Conservation (phyloP, 306 rosid species). For the Vicia villosa region DNA sequence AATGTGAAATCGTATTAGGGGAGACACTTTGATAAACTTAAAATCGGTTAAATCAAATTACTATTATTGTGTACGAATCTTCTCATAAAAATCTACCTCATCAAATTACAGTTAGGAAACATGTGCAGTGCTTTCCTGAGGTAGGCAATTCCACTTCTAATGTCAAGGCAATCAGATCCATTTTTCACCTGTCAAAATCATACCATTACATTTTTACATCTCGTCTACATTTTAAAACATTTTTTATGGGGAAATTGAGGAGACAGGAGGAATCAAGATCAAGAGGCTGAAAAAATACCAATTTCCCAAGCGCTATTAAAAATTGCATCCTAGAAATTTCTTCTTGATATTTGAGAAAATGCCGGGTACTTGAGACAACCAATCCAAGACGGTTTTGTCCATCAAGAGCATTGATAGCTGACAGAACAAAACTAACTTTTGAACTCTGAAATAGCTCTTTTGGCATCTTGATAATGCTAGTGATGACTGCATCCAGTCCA, state of each 20-base stretch:
- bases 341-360: constrained; percentile 58
- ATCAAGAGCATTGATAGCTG: constrained; percentile 83
- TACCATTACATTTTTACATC: neutral
- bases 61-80: neutral
- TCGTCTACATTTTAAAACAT: neutral
- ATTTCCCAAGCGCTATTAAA: constrained; percentile 80
- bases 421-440: constrained; percentile 68
- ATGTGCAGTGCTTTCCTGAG: constrained; percentile 81
- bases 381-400: constrained; percentile 56
- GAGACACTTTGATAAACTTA: neutral
- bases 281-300: constrained; percentile 53
- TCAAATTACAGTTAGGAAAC: constrained; percentile 72
- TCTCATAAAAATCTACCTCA: constrained; percentile 56
- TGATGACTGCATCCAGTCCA: constrained; percentile 71
- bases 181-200: constrained; percentile 62
- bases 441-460: constrained; percentile 70
- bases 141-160: constrained; percentile 68
- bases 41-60: neutral
- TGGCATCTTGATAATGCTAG: constrained; percentile 73
- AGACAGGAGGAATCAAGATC: constrained; percentile 18
- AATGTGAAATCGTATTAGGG: neutral
- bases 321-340: constrained; percentile 76
- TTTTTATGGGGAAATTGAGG: neutral
- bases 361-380: constrained; percentile 59
- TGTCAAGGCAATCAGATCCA: constrained; percentile 60